A percentile compares a stretch with the other conserved stretches of the same genome.
phyloP scores from a whole-genome alignment of 306 rosid species.

The Sicyos edulis region DNA sequence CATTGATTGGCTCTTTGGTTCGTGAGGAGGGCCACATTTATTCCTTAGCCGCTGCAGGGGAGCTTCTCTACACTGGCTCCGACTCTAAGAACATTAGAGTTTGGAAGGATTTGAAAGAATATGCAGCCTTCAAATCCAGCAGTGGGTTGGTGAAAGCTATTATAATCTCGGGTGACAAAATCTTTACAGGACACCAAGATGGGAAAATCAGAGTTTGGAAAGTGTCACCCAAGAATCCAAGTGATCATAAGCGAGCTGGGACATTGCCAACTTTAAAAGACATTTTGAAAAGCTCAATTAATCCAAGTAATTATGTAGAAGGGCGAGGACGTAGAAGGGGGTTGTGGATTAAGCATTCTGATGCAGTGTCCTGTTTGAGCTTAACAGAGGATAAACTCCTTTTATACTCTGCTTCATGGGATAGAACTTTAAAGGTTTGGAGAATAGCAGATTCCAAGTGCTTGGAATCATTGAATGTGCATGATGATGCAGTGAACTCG shows the following conservation, averaged over 20 bases:
- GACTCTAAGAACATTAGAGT: constrained; percentile 48
- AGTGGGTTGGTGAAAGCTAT: constrained; percentile 85
- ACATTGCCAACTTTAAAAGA: constrained; percentile 77
- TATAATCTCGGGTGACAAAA: constrained; percentile 55
- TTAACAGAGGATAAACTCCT: constrained; percentile 40
- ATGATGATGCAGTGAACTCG: constrained; percentile 78
- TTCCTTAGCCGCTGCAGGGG: no score
- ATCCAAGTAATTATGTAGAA: constrained; percentile 73
- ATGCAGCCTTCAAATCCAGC: constrained; percentile 67
- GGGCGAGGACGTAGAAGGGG: constrained; percentile 50
- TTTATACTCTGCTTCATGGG: constrained; percentile 88
- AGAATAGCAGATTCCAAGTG: constrained; percentile 59
- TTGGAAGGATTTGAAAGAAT: constrained; percentile 80
- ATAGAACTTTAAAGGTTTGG: constrained; percentile 76
- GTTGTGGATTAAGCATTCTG: constrained; percentile 76
- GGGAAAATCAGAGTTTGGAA: constrained; percentile 86
- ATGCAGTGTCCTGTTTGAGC: constrained; percentile 74
- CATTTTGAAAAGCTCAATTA: constrained; percentile 78
- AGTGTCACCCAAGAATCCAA: constrained; percentile 42
- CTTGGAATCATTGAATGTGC: constrained; percentile 60
- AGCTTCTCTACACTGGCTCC: no score
- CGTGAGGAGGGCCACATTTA: no score
- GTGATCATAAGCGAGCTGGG: constrained; percentile 69
- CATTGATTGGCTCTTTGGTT: constrained; percentile 32
- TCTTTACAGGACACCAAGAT: constrained; percentile 89